phyloP scores from a whole-genome alignment of 768 basidiomycete species.

The Kwoniella bestiolae region DNA sequence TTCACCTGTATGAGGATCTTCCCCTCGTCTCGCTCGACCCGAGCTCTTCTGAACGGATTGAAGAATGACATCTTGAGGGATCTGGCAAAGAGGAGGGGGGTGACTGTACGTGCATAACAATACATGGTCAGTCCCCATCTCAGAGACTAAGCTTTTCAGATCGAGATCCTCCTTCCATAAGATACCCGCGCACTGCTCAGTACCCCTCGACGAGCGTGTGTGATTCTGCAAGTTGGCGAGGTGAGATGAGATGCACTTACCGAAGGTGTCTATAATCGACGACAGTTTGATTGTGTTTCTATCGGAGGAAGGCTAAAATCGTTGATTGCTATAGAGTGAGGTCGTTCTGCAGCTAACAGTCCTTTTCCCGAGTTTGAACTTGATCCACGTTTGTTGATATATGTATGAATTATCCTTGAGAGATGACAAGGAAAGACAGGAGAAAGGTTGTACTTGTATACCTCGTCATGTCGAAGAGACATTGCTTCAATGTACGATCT shows the following conservation, averaged over 20 bases:
- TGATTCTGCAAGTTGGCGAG: no score
- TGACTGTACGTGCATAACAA: slow-evolving; percentile 11
- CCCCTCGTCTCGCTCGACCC: slow-evolving; percentile 42
- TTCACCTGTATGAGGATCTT: slow-evolving; percentile 45
- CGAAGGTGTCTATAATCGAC: slow-evolving; percentile 15
- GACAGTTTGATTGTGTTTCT: slow-evolving; percentile 28
- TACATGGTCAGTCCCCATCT: background rate
- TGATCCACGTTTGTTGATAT: no score
- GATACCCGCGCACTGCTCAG: no score
- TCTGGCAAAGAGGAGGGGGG: slow-evolving; percentile 22
- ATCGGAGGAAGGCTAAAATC: no score
- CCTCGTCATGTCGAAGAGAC: background rate
- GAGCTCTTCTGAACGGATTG: slow-evolving; percentile 51
- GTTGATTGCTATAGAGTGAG: no score
- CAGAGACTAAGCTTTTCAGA: background rate
- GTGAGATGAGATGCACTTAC: slow-evolving; percentile 14
- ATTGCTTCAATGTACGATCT: background rate
- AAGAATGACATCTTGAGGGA: slow-evolving; percentile 49
- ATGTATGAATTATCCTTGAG: background rate
- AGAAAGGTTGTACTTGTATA: background rate
- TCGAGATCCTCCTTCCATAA: no score
- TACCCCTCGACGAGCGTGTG: background rate
- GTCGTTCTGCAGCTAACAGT: no score
- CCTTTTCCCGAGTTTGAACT: no score
- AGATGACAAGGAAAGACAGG: background rate